Evolutionary conservation across 176 grass and related monocot genomes (phyloP).

Genomic region (Alopecurus myosuroides): DNA sequence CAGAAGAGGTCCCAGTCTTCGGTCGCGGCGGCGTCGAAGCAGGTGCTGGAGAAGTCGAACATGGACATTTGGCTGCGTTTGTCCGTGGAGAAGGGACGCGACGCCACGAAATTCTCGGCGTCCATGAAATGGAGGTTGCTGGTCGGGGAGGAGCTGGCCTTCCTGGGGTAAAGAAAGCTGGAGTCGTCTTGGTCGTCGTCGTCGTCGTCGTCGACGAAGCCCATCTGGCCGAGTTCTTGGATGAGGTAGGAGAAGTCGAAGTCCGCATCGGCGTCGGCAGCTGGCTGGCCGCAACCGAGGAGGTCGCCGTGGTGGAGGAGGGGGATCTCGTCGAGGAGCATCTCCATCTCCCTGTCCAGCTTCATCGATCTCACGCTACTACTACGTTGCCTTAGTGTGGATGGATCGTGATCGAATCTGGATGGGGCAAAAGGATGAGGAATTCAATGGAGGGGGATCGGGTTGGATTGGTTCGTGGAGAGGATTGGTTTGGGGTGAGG

Average conservation of each 20-base stretch:
- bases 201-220: conserved; percentile 23
- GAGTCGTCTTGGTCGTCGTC: conserved; percentile 21
- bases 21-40: neutral
- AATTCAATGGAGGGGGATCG: neutral
- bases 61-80: neutral
- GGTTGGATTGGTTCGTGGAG: neutral
- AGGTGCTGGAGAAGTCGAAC: conserved; percentile 22
- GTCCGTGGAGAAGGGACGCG: conserved; percentile 24
- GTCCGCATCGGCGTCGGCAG: neutral
- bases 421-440: neutral
- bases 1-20: conserved; percentile 6
- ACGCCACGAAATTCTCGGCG: neutral
- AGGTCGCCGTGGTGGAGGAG: conserved; percentile 35
- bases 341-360: conserved; percentile 75
- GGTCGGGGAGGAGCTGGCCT: neutral
- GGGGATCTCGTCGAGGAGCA: conserved; percentile 71
- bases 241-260: conserved; percentile 25
- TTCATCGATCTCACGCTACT: conserved; percentile 20
- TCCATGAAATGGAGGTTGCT: conserved; percentile 17
- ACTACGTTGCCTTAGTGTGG: neutral
- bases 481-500: conserved; percentile 22
- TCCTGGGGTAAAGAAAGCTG: neutral
- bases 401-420: neutral
- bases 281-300: neutral
- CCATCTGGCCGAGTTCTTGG: conserved; percentile 32